Evolutionary conservation across 2,329 filamentous ascomycete genomes (phyloP), one percentile per base, ranked within the genome.

Genomic region (Sporothrix dimorphospora): DNA sequence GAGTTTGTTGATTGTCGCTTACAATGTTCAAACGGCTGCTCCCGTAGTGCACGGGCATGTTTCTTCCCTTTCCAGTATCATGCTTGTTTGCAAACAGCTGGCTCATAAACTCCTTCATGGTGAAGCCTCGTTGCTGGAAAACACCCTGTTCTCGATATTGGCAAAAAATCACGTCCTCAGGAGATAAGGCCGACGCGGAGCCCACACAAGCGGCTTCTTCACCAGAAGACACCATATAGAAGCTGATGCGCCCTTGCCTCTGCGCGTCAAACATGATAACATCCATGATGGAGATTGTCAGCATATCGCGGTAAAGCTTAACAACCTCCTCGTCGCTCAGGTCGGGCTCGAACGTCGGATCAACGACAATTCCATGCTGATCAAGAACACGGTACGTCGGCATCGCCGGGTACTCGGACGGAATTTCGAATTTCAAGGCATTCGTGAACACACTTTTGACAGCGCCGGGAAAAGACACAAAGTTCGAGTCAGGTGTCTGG

Each of bases 211-310:
- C 94, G 45, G 95, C 96, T 85, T 99, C 96, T 83, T 98, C 94
- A 72, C 94, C 94, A 0, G 94, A 93, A 49, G 92, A 95, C 78
- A 95, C 95, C 93, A 99, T 98, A 82, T 99, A 99, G 82, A 99
- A 99, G 81, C 91, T 94, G 71, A 97, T 83, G 24, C 94, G 89
- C n/a, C 94, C 94, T 82, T 99, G 96, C 61, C 96, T 87, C 82
- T 99, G 96, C 0, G 96, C 94, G 78, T 99, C 96, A 79, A 97
- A 98, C 94, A 98, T 98, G 80, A 98, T 92, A 71, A 97, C 81
- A 79, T 99, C 96, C 94, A 99, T 96, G 76, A 98, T 92, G 71
- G 92, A 90, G 11, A 91, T 84, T 47, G 85, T 87, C 11, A 92
- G 78, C 90, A 92, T 92, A 77, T 90, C 88, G 73, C 83, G 86